phyloP scores from a whole-genome alignment of 768 basidiomycete species.

The Suillus cothurnatus region DNA sequence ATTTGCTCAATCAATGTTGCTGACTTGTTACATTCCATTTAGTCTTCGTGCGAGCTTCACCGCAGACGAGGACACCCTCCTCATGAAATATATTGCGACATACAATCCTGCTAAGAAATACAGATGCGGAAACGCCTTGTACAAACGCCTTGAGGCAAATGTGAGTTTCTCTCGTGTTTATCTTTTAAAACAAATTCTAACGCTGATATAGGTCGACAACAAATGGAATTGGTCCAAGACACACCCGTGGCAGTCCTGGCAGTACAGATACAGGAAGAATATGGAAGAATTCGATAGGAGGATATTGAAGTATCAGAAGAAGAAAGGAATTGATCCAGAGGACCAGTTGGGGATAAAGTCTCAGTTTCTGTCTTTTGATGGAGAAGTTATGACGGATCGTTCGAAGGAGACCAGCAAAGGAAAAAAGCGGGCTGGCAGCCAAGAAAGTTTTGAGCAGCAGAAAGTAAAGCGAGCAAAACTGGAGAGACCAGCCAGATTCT shows the following conservation, averaged over 20 bases:
- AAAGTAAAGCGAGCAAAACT: conserved; percentile 7
- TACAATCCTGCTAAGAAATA: conserved; percentile 43
- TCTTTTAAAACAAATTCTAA: conserved; percentile 2
- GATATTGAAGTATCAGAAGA: conserved; percentile 45
- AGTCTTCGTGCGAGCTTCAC: conserved; percentile 35
- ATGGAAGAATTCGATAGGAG: conserved; percentile 39
- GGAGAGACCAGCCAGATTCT: background rate
- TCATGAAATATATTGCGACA: conserved; percentile 51
- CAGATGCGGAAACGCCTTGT: conserved; percentile 50
- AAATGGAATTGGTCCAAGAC: conserved; percentile 54
- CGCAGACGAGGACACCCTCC: conserved; percentile 41
- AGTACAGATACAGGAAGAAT: conserved; percentile 57
- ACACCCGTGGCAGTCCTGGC: conserved; percentile 67
- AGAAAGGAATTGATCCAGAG: conserved; percentile 21
- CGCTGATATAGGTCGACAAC: conserved; percentile 32
- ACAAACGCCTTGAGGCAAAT: conserved; percentile 44
- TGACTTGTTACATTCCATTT: background rate
- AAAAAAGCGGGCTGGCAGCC: background rate
- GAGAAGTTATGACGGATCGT: background rate
- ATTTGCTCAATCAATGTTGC: background rate
- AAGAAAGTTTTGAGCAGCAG: background rate
- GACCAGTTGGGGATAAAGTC: conserved; percentile 10
- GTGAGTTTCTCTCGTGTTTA: conserved; percentile 30
- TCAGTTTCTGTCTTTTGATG: background rate
- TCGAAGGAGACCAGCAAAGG: background rate